Conservation (phyloP, 257 asterid species). For the Solanum tarapatanum region DNA sequence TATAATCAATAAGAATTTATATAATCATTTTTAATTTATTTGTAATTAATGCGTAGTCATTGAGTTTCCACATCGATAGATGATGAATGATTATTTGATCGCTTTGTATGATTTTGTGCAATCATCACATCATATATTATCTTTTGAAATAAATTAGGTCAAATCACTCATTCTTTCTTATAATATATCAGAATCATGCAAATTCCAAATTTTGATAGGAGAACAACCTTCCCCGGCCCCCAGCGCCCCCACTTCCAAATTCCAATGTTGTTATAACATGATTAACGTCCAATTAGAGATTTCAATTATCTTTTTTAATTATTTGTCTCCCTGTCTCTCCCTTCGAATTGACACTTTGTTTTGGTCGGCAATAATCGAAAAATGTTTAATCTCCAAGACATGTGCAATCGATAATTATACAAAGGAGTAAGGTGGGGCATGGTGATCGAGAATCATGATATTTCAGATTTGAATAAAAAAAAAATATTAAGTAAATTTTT, state of each 20-base stretch:
- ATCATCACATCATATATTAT: too few relatives aligned
- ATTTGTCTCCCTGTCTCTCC: neutral
- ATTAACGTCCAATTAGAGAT: neutral
- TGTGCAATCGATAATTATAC: neutral
- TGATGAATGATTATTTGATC: neutral
- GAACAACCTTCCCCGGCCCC: neutral
- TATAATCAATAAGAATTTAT: too few relatives aligned
- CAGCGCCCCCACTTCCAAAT: neutral
- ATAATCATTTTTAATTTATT: too few relatives aligned
- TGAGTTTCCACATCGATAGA: neutral
- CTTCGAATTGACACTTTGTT: neutral
- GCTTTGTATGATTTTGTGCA: neutral
- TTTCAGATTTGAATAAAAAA: too few relatives aligned
- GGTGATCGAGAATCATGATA: too few relatives aligned
- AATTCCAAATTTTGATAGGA: neutral
- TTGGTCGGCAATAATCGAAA: neutral
- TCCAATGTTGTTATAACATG: neutral
- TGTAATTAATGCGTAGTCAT: neutral
- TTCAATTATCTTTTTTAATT: neutral
- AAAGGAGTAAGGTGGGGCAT: neutral
- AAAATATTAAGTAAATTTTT: too few relatives aligned
- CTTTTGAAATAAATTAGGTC: too few relatives aligned
- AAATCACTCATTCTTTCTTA: too few relatives aligned
- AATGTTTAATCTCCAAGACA: neutral
- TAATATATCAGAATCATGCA: neutral